phyloP scores from a whole-genome alignment of 2,329 filamentous ascomycete genomes.

The Verticillium nubilum region DNA sequence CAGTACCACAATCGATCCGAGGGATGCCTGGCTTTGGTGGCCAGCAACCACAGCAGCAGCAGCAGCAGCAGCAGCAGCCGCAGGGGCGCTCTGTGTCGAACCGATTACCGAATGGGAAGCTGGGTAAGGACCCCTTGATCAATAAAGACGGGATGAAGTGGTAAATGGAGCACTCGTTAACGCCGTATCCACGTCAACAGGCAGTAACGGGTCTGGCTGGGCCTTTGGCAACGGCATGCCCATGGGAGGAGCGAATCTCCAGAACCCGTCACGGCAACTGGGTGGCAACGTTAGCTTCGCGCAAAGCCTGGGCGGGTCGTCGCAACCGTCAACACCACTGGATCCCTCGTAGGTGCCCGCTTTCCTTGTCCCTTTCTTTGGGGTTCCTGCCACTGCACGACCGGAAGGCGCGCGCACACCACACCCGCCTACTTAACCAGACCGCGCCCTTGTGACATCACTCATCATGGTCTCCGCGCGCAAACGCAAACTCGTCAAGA shows the following conservation, averaged over 20 bases:
- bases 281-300: constrained; percentile 60
- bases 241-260: constrained; percentile 51
- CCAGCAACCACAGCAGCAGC: constrained; percentile 52
- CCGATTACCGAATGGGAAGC: constrained; percentile 60
- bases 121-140: constrained; percentile 39
- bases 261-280: constrained; percentile 48
- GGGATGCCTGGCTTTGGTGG: constrained; percentile 57
- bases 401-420: neutral
- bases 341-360: constrained; percentile 57
- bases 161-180: neutral
- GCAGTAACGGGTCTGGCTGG: constrained; percentile 52
- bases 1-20: constrained; percentile 57
- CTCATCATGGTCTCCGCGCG: constrained; percentile 5
- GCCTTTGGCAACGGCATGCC: constrained; percentile 57
- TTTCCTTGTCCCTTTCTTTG: constrained; percentile 6
- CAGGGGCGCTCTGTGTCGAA: constrained; percentile 48
- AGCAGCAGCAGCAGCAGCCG: constrained; percentile 24
- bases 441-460: neutral
- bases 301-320: constrained; percentile 54
- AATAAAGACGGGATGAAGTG: neutral
- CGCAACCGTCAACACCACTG: constrained; percentile 55
- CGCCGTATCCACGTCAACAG: constrained; percentile 20
- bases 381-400: neutral
- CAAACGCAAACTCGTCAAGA: constrained; percentile 8
- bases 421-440: neutral